Conservation (phyloP, 305 asterid species). For the Solanum hybrid region DNA sequence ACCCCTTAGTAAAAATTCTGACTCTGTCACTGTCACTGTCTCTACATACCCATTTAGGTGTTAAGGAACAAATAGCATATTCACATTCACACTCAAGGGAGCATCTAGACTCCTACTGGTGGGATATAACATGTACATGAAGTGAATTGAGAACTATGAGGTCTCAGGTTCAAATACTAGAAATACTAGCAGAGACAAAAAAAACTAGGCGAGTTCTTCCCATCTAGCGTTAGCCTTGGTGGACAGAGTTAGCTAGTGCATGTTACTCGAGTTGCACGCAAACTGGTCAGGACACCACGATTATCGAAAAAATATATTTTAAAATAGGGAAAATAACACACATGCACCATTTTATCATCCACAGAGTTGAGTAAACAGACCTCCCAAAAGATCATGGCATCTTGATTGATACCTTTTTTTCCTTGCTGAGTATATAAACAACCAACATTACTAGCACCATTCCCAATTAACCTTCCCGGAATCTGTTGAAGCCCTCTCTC, state of each 20-base stretch:
- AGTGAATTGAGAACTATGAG: neutral
- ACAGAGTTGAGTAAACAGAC: conserved; percentile 26
- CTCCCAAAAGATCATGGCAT: conserved; percentile 96
- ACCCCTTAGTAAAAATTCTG: too few species aligned
- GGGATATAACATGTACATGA: neutral
- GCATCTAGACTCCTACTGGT: neutral
- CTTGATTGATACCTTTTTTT: conserved; percentile 88
- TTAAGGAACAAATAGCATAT: neutral
- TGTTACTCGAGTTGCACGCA: neutral
- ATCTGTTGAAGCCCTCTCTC: conserved; percentile 59
- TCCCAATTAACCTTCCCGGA: conserved; percentile 62
- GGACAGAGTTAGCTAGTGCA: neutral
- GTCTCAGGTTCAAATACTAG: neutral
- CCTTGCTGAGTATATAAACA: conserved; percentile 89
- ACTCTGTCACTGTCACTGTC: too few species aligned
- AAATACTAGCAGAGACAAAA: neutral
- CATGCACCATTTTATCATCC: neutral
- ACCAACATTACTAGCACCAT: conserved; percentile 58
- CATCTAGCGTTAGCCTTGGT: neutral
- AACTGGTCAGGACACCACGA: neutral
- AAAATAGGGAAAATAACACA: neutral
- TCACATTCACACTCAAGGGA: neutral
- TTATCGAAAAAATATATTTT: neutral
- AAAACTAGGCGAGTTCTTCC: neutral
- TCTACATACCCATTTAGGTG: neutral